Base-by-base conservation (phyloP, 768 basidiomycete species). In the Sarcomyxa edulis region DNA sequence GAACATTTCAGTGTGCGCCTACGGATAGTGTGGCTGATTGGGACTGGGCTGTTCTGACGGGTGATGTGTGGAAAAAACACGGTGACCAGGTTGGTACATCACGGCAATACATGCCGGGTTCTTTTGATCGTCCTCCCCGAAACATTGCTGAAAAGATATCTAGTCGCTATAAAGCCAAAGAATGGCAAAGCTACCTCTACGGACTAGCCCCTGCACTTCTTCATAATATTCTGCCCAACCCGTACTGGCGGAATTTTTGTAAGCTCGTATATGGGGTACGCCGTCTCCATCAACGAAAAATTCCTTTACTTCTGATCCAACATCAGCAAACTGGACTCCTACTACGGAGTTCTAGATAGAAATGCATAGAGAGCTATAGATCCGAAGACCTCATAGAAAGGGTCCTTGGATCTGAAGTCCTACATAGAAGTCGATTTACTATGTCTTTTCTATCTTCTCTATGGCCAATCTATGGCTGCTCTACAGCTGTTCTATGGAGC, bases 51-150 rank as follows among this genome's bases (percentile, higher is more conserved):
- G 45, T 58, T 1, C 35, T 62, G 0, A 6, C 19, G 7, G 40
- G 37, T 1, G 20, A 32, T 1, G 20, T 42, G 2, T 64, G 62
- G 61, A 46, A 46, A 24, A 19, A 18, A 1, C 61, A 64, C 43
- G 59, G 61, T 2, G 20, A 37, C 19, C 40, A 26, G 0, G 59
- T 65, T n/a, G 61, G 47, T 0, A 34, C n/a, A 11, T 40, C 53
- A 0, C 38, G 29, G 1, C 37, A 29, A 4, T 61, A 51, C 36
- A 42, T 62, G 6, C 59, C 58, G 5, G 49, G 55, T 7, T 62
- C 53, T 0, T 61, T 62, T 40, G 60, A 60, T 28, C 52, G 52
- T 15, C 55, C 61, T 4, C 63, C 61, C 0, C 48, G 56, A 0
- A 60, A 64, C 27, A 44, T 48, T 26, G 57, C 57, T 0, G 52